These are phyloP conservation scores for Trametes hirsuta DNA, from an alignment of 1,284 basidiomycete genomes.

Conservation along the genomic window DNA sequence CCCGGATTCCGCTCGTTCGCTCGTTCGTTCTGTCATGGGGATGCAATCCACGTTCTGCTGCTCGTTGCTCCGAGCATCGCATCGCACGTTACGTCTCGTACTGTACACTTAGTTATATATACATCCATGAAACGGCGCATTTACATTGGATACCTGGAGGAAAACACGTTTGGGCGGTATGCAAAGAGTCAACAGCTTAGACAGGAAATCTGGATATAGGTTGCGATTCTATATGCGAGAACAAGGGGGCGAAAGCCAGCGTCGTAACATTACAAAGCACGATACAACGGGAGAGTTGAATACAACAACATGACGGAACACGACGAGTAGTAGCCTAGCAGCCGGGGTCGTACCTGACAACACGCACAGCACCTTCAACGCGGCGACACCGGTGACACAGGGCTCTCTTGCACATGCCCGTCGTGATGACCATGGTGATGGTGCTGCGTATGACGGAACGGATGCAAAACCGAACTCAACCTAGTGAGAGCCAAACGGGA, in stretches of 20 bases:
- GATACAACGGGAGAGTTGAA: not conserved
- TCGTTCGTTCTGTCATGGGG: conserved; percentile 1
- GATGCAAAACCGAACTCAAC: conserved; percentile 16
- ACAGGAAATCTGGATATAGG: not conserved
- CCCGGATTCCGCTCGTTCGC: conserved; percentile 11
- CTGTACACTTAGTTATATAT: conserved; percentile 27
- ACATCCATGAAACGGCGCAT: conserved; percentile 7
- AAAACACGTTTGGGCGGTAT: no score
- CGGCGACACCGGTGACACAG: no score
- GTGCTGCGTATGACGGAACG: conserved; percentile 11
- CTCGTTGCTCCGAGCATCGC: conserved; percentile 26
- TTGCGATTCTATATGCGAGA: not conserved
- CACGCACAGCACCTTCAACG: not conserved
- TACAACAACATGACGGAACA: not conserved
- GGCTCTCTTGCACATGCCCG: not conserved
- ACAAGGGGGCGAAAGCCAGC: no score
- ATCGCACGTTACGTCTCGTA: conserved; percentile 23
- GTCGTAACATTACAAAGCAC: no score
- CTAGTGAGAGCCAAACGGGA: conserved; percentile 1
- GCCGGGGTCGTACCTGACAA: no score
- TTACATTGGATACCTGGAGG: not conserved
- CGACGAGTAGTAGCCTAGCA: not conserved
- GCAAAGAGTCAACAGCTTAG: no score
- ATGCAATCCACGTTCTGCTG: conserved; percentile 7
- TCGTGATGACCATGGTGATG: not conserved